Evolutionary conservation across 208 protist species (phyloP), one percentile per base, ranked within the genome.

Genomic region (Trypanosoma theileri): DNA sequence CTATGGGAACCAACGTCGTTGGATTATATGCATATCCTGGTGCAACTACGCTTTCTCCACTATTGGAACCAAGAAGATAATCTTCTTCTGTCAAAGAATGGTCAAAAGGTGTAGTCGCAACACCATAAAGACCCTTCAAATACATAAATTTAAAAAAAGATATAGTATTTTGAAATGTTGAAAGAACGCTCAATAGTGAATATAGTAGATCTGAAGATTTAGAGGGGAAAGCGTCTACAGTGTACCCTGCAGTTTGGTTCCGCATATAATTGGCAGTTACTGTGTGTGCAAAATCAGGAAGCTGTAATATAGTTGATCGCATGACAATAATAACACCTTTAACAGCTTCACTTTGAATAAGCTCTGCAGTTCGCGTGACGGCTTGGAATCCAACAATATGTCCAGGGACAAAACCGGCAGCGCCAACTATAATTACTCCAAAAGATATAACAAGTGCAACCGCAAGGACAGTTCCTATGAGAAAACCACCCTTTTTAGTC

Each of bases 221-320:
- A 22, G 0, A 51, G 9, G 67, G 67, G 41, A 72, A 63, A 12
- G 48, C 46, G 46, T 66, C 40, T 17, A 58, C 58, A 52, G 58
- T 59, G 45, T 72, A 66, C 13, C 52, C 11, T 16, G 68, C 60
- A 26, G 58, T 65, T 56, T 73, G 68, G 42, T 66, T 66, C 16
- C 59, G 75, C 41, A 90, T 80, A 72, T 85, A 90, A 51, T 90
- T 86, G 63, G 76, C 81, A 28, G 70, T 79, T 45, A 90, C 74
- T 35, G 81, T 86, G 59, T 85, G 74, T 46, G 85, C 81, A 76
- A 90, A 86, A n/a, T 80, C 81, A 0, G 84, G 84, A 48, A 90
- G 74, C 63, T 82, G 85, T 21, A 81, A 59, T 12, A 86, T 71
- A 41, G 79, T 82, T 48, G 82, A 83, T 21, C 82, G 71, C 68